Evolutionary conservation across 805 yeast species (phyloP), one percentile per base, ranked within the genome.

Genomic region (Deakozyma indianensis): DNA sequence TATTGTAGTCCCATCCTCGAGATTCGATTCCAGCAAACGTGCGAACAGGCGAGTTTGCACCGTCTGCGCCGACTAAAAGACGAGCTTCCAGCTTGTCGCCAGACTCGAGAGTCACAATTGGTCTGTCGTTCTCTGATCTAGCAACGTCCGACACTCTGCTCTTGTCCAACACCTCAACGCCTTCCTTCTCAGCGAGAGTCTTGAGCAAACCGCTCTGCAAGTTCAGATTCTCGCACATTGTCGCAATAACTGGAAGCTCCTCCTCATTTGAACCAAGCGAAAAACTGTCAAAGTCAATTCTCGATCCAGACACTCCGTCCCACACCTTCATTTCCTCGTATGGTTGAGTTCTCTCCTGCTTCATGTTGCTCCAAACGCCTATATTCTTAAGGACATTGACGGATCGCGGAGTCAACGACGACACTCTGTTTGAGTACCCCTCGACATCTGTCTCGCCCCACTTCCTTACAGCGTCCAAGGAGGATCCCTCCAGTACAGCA

Each of bases 51-150:
- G 96, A 87, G 60, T 87, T 85, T 60, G 78, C 86, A 1, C 98
- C 98, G 60, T 92, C 98, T 35, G 96, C 95, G 5, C 98, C 98
- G 15, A 92, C 76, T 20, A 88, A 66, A n/a, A 88, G 67, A 45
- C 95, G 70, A 0, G 95, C 73, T 55, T 75, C 74, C 43, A 80
- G 68, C 11, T 57, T 51, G 14, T 74, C 73, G 1, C 95, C 96
- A 50, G 73, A 74, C 14, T 75, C 73, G 14, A 88, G 66, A 22
- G 72, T 67, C 14, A 90, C 78, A 5, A 77, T 57, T 1, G 96
- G 96, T 16, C 35, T 29, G 9, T 41, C 45, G 3, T 16, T 18
- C 23, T 23, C 35, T 18, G 21, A 15, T 47, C 44, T 32, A 41
- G 29, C 15, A 35, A 21, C 38, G 35, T 11, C 27, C 46, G 43